Base-by-base conservation (phyloP, 1,284 basidiomycete species). In the Heliocybe sulcata region DNA sequence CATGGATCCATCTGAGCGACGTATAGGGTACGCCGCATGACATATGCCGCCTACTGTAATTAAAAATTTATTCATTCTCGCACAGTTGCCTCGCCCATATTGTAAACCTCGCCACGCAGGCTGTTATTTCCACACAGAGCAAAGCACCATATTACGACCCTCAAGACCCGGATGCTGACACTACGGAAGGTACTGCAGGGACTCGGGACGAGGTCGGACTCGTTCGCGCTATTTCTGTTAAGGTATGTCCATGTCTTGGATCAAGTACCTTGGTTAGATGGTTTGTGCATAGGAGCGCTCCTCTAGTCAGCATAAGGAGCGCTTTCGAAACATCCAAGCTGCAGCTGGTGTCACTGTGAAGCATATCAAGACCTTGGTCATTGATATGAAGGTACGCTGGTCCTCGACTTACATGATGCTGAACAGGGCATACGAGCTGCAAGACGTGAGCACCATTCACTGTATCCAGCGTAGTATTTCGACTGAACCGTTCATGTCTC, bases 61-160 rank as follows among this genome's bases (percentile, higher is more conserved):
- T 45, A 6, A 45, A 6, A 20, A n/a, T 42, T 42, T 42, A 49
- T 22, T 25, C 47, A 23, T 3, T 22, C 6, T 16, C 27, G 14
- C 22, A 14, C n/a, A 59, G 58, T 4, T 57, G 58, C 48, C 56
- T 59, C 3, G 56, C 56, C 2, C 58, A 59, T 53, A 55, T 57
- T 33, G 52, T 59, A 23, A 59, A 59, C 22, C 54, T 59, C 1
- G 56, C 54, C 0, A 59, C 54, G 0, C 56, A 59, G 31, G 58
- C 54, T 1, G 12, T 59, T 2, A 54, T 59, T 22, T 22, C 20
- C 1, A 26, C 35, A 6, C 51, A 57, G 23, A 55, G 54, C 45
- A 53, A 55, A 22, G 50, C 56, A 0, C 14, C n/a, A 10, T 52
- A 59, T 33, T 59, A 54, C 27, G 38, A 59, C 23, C 58, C 58